These are phyloP conservation scores for Gremmenia infestans DNA, from an alignment of 2,329 filamentous ascomycete species.

Conservation along the genomic window DNA sequence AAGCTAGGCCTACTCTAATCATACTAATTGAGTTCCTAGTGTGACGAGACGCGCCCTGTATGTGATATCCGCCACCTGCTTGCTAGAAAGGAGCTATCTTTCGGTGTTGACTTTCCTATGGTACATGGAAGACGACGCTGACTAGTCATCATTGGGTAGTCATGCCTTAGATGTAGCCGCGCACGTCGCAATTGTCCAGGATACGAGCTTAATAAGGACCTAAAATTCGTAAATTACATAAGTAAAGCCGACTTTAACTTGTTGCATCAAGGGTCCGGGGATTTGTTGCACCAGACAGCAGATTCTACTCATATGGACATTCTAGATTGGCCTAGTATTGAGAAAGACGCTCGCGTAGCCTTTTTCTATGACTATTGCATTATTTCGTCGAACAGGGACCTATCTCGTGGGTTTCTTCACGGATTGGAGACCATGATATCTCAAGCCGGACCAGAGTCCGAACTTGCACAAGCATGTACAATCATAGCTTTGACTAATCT, in stretches of 20 bases:
- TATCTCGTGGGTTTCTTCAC: background rate
- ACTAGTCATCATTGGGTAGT: background rate
- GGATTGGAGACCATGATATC: background rate
- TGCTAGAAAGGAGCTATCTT: no score
- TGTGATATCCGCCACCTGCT: background rate
- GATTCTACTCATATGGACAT: background rate
- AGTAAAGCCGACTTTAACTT: background rate
- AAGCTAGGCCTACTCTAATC: background rate
- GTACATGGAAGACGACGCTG: background rate
- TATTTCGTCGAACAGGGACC: background rate
- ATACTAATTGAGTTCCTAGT: background rate
- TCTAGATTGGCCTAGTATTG: background rate
- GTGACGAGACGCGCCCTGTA: background rate
- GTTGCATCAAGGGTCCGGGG: no score
- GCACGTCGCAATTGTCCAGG: background rate
- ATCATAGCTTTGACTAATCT: background rate
- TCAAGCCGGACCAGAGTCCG: background rate
- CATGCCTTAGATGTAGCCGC: background rate
- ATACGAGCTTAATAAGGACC: background rate
- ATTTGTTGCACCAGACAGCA: no score
- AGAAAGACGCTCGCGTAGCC: background rate
- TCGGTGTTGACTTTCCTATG: background rate
- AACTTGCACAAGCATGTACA: background rate
- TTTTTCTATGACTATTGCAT: background rate
- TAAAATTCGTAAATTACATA: background rate